These are phyloP conservation scores for Ajuga reptans DNA, from an alignment of 305 asterid species.

Conservation along the genomic window DNA sequence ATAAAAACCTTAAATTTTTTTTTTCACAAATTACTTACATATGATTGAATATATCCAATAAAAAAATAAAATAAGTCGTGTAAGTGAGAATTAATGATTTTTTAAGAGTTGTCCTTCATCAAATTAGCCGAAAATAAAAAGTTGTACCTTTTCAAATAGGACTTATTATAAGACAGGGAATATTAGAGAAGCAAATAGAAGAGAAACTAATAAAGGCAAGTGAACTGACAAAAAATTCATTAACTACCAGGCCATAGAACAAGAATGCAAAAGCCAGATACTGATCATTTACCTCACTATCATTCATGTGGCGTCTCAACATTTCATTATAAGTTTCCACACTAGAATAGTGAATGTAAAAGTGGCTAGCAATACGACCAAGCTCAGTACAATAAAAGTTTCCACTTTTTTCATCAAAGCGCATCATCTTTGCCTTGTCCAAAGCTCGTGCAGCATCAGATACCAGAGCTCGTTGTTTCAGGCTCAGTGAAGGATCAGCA, in stretches of 20 bases:
- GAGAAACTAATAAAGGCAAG: too few species aligned
- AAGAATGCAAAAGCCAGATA: neutral
- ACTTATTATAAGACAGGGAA: too few species aligned
- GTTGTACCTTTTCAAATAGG: too few species aligned
- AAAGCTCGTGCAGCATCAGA: slow-evolving; percentile 96
- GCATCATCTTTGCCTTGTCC: slow-evolving; percentile 99
- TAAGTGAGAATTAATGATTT: too few species aligned
- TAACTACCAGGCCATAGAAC: slow-evolving; percentile 9
- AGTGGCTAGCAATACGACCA: slow-evolving; percentile 99
- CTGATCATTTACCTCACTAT: slow-evolving; percentile 62
- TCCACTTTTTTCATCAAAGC: slow-evolving; percentile 98
- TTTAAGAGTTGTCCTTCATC: too few species aligned
- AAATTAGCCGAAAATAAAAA: too few species aligned
- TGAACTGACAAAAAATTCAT: too few species aligned
- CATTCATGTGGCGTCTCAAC: slow-evolving; percentile 91
- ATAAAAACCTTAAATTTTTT: too few species aligned
- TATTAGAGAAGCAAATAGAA: too few species aligned
- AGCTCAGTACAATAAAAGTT: slow-evolving; percentile 97
- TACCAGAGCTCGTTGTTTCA: slow-evolving; percentile 86
- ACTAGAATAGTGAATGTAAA: slow-evolving; percentile 92
- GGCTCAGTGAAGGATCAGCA: slow-evolving; percentile 87
- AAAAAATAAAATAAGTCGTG: too few species aligned
- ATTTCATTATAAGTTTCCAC: slow-evolving; percentile 92
- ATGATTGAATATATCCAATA: too few species aligned
- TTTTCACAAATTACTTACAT: too few species aligned